Conservation (phyloP, 768 basidiomycete species). For the Xerocomellus chrysenteron region DNA sequence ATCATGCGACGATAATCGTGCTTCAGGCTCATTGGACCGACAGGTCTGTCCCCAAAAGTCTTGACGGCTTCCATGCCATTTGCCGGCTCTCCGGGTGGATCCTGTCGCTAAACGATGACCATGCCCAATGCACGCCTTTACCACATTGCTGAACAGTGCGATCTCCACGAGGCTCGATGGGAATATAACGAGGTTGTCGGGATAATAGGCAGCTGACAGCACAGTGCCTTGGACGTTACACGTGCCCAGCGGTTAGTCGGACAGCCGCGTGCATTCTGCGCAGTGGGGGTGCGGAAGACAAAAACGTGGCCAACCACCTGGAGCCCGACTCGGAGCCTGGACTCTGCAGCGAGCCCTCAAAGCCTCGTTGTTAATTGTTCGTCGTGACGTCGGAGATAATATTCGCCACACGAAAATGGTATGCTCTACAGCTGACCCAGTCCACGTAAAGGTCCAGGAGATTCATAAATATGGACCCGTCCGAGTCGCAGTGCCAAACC, state of each 20-base stretch:
- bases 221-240: slow-evolving; percentile 4
- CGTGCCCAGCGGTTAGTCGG: slow-evolving; percentile 1
- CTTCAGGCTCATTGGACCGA: background rate
- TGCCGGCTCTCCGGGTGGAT: slow-evolving; percentile 7
- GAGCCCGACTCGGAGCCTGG: background rate
- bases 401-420: slow-evolving; percentile 16
- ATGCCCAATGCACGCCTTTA: slow-evolving; percentile 17
- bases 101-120: slow-evolving; percentile 17
- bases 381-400: slow-evolving; percentile 15
- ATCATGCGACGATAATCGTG: background rate
- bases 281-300: background rate
- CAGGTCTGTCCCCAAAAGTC: background rate
- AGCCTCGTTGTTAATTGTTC: slow-evolving; percentile 1
- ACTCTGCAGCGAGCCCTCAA: background rate
- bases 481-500: background rate
- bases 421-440: slow-evolving; percentile 1
- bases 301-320: slow-evolving; percentile 9
- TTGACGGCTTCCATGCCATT: slow-evolving; percentile 2
- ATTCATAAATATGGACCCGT: slow-evolving; percentile 27
- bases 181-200: slow-evolving; percentile 18
- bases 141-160: slow-evolving; percentile 9
- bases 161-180: slow-evolving; percentile 17
- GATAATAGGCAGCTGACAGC: background rate
- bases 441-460: background rate
- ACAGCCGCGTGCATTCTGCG: slow-evolving; percentile 1